A percentile compares a stretch with the other conserved stretches of the same genome.
Conservation (phyloP, 176 grass and related monocot genomes). For the Raddia guianensis region DNA sequence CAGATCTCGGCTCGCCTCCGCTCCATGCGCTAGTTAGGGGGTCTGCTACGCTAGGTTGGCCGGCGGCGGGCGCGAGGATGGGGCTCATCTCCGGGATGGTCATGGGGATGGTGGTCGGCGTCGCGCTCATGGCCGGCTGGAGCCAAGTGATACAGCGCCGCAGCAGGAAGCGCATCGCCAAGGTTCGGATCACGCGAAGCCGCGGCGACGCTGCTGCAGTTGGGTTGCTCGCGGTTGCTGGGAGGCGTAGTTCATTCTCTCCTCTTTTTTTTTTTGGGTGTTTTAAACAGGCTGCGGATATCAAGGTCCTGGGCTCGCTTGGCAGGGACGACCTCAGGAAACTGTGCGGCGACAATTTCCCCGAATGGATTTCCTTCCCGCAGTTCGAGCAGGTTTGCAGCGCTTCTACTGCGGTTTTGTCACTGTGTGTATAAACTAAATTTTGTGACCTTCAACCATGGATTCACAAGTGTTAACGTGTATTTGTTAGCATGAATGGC, state of each 20-base stretch:
- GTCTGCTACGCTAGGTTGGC: background rate
- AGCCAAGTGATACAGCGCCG: conserved; percentile 72
- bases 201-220: background rate
- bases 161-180: conserved; percentile 70
- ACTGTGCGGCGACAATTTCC: conserved; percentile 86
- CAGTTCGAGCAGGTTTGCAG: conserved; percentile 74
- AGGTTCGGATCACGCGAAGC: conserved; percentile 46
- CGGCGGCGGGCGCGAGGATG: conserved; percentile 46
- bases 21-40: conserved; percentile 1
- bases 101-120: conserved; percentile 75
- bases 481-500: background rate
- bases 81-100: conserved; percentile 89
- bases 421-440: background rate
- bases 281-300: conserved; percentile 66
- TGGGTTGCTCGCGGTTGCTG: conserved; percentile 1
- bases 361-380: conserved; percentile 96
- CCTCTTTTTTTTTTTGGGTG: background rate
- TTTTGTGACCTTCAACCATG: background rate
- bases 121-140: conserved; percentile 90
- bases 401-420: background rate
- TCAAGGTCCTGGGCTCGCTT: conserved; percentile 85
- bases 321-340: conserved; percentile 90
- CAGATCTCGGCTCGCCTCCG: conserved; percentile 21
- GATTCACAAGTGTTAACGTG: background rate
- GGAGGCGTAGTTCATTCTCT: background rate